Base-by-base conservation (phyloP, 73 alveolate genomes). In the Tetrahymena borealis region DNA sequence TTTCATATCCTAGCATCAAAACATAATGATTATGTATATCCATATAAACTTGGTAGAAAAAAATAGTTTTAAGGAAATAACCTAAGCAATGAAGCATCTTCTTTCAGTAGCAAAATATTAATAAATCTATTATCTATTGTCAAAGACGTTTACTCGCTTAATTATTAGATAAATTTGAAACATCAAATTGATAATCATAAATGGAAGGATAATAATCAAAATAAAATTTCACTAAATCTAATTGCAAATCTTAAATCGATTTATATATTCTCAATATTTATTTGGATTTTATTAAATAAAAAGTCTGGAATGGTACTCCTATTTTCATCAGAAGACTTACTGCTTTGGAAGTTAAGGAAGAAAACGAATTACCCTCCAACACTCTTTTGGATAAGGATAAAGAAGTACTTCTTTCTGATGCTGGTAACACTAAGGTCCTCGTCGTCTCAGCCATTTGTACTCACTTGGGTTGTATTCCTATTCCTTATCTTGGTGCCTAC, bases 401-500 rank as follows among this genome's bases (percentile, higher is more conserved):
- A 31, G 94, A 96, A 91, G 97, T 96, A 78, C 94, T 95, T 15
- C 96, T 97, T 91, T 95, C 99, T 32, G 96, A 94, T 78, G 98
- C 99, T 37, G 98, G 98, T 38, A 97, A 97, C 94, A 96, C 99
- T 36, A 91, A 96, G 91, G 96, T 97, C 35, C 94, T 97, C 78
- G 99, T 97, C 91, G 94, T 96, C 95, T 95, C 97, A 38, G 99
- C 99, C 33, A 93, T 96, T 42, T 97, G 99, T 96, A 97, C 99
- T 39, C 99, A 97, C 92, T 94, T 97, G 90, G 99, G 98, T 33
- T 97, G 99, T 94, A 97, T 97, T 92, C 99, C 99, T 35, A 97
- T 97, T 41, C 99, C 99, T 35, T 97, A 97, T 94, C 93, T 97
- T 78, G 99, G 99, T 79, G 99, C 99, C 78, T 96, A 97, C 95